Conservation (phyloP, 23 red algal genomes). For the Cyanidioschyzon merolae region DNA sequence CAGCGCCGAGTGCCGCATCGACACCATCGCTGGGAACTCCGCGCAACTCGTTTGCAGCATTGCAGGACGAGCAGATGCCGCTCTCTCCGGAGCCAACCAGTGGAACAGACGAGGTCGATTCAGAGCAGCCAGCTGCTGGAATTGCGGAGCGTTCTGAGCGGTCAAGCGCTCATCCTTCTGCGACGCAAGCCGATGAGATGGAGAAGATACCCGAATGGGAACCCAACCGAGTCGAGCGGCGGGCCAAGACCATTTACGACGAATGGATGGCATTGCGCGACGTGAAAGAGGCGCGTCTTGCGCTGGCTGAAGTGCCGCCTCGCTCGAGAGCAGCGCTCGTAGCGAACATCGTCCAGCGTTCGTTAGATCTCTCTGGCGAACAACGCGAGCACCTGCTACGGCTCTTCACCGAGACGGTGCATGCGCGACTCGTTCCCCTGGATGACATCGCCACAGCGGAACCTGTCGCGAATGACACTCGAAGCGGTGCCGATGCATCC, state of each 20-base stretch:
- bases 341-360: background rate
- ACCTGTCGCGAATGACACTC: background rate
- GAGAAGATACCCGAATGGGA: background rate
- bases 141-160: background rate
- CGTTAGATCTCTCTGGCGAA: background rate
- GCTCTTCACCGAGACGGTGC: background rate
- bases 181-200: background rate
- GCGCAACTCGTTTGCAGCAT: conserved; percentile 17
- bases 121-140: background rate
- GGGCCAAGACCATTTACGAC: conserved; percentile 5
- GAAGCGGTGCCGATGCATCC: background rate
- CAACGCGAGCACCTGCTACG: background rate
- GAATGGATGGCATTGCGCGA: conserved; percentile 8
- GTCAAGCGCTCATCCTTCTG: background rate
- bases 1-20: background rate
- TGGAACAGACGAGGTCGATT: background rate
- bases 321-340: background rate
- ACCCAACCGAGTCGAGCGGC: background rate
- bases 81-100: background rate
- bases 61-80: background rate
- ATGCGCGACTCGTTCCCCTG: background rate
- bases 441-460: background rate
- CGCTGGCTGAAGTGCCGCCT: background rate
- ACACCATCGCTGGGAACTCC: background rate
- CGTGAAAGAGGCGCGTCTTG: background rate